Percentiles rank a stretch among this genome's conserved stretches.
Conservation (phyloP, 2,329 filamentous ascomycete genomes). For the Onygenales sp. region DNA sequence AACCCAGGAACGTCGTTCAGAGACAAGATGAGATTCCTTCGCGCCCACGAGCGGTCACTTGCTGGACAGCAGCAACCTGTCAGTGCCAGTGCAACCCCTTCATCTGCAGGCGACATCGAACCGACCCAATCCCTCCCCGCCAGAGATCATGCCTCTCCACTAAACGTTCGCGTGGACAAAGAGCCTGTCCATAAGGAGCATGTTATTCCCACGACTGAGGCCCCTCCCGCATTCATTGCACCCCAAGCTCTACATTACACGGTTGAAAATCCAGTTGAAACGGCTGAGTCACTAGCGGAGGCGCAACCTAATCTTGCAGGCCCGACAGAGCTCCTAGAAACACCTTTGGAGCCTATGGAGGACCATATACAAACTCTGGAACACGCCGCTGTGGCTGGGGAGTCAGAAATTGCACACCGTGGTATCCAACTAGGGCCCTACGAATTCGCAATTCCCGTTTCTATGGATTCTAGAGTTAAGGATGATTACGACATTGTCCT, state of each 20-base stretch:
- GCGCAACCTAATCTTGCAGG: background rate
- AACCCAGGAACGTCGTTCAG: constrained; percentile 20
- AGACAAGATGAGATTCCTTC: constrained; percentile 23
- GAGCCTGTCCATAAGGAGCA: constrained; percentile 14
- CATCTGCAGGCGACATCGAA: constrained; percentile 33
- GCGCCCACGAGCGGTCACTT: constrained; percentile 20
- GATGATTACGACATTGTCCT: constrained; percentile 32
- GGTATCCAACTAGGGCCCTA: constrained; percentile 27
- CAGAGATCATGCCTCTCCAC: constrained; percentile 22
- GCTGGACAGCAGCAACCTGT: constrained; percentile 12
- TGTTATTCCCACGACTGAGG: constrained; percentile 10
- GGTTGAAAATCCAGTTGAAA: constrained; percentile 5
- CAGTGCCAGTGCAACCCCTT: constrained; percentile 30
- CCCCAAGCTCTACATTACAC: constrained; percentile 18
- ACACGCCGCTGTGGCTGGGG: constrained; percentile 13
- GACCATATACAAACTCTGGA: constrained; percentile 1
- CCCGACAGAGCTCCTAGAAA: constrained; percentile 1
- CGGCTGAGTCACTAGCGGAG: constrained; percentile 4
- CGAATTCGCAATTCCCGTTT: constrained; percentile 32
- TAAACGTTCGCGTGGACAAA: constrained; percentile 28
- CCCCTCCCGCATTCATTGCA: constrained; percentile 18
- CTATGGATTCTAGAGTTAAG: constrained; percentile 35
- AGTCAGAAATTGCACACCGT: constrained; percentile 14
- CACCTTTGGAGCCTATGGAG: background rate
- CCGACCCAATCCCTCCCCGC: constrained; percentile 18